Percentiles rank a stretch among this genome's conserved stretches.
Conservation (phyloP, 208 protist species). For the Angomonas deanei region DNA sequence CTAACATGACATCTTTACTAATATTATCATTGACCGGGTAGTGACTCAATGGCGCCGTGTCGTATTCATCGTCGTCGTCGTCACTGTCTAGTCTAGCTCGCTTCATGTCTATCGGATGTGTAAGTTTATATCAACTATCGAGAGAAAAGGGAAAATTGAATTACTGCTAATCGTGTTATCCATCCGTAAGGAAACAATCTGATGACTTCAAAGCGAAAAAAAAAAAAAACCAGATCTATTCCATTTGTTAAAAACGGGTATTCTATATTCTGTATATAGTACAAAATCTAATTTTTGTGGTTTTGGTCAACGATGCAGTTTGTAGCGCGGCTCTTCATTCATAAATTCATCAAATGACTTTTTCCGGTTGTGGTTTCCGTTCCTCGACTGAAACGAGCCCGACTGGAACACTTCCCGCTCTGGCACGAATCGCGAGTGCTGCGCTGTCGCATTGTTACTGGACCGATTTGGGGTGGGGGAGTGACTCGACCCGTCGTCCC, state of each 20-base stretch:
- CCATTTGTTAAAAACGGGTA: too few relatives aligned
- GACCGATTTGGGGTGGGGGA: too few relatives aligned
- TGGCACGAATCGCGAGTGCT: background rate
- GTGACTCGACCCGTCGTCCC: too few relatives aligned
- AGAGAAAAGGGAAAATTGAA: background rate
- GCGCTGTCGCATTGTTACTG: background rate
- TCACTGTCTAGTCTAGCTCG: slow-evolving; percentile 67
- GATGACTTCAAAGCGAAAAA: background rate
- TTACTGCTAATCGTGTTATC: background rate
- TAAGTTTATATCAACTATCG: background rate
- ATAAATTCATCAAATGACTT: slow-evolving; percentile 73
- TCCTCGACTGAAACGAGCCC: background rate
- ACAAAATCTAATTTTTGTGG: too few relatives aligned
- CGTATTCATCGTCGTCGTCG: slow-evolving; percentile 70
- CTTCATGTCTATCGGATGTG: slow-evolving; percentile 29
- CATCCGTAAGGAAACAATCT: background rate
- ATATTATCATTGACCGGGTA: slow-evolving; percentile 17
- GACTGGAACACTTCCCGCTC: background rate
- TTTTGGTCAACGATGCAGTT: slow-evolving; percentile 12
- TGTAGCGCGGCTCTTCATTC: slow-evolving; percentile 53
- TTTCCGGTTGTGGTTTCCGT: background rate
- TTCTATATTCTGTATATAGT: too few relatives aligned
- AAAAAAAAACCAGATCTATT: background rate
- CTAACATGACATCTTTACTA: slow-evolving; percentile 18
- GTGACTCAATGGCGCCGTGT: slow-evolving; percentile 20